Evolutionary conservation across 225 moss, liverwort and hornwort species (phyloP), one percentile per base, ranked within the genome.

Genomic region (Takakia lepidozioides): DNA sequence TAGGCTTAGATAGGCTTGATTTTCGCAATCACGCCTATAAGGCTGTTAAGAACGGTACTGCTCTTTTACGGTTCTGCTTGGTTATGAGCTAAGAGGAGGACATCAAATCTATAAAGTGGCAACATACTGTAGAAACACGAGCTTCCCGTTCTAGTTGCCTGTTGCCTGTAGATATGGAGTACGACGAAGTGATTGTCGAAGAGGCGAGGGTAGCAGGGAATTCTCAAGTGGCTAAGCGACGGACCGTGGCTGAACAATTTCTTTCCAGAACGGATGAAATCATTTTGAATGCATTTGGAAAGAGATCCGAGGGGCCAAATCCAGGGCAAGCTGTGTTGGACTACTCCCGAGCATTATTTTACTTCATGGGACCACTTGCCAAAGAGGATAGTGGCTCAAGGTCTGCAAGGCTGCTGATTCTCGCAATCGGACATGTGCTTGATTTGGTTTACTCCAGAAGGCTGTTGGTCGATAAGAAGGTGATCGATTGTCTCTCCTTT

Each of bases 301-400:
- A 71, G 62, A 72, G 86, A 25, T 80, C 74, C 26, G 58, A 68
- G 28, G 68, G 60, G 40, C 67, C 60, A 26, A 72, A 69, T 34
- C 43, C 70, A 24, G 83, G 90, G 54, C 75, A 86, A 61, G 83
- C 77, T 25, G 72, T 81, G 46, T 52, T 86, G 60, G 81, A 86
- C 10, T 91, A 83, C 58, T 60, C 75, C 22, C 78, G 75, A 73
- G 90, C 86, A 5, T 55, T 83, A 25, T 86, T 83, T 58, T 34
- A 64, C 57, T 78, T 65, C 43, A 54, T 91, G 62, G 65, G 72
- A 55, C 70, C 83, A 11, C 62, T 69, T 51, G 78, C 73, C 43
- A 63, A 67, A 55, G 81, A 78, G 29, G 76, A 78, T 39, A 74
- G 69, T 28, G 57, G 56, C 45, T 86, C 86, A 22, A 75, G 73